A percentile compares a stretch with the other conserved stretches of the same genome.
phyloP scores from a whole-genome alignment of 495 filamentous ascomycete genomes.

The Aspergillus bertholletiae region DNA sequence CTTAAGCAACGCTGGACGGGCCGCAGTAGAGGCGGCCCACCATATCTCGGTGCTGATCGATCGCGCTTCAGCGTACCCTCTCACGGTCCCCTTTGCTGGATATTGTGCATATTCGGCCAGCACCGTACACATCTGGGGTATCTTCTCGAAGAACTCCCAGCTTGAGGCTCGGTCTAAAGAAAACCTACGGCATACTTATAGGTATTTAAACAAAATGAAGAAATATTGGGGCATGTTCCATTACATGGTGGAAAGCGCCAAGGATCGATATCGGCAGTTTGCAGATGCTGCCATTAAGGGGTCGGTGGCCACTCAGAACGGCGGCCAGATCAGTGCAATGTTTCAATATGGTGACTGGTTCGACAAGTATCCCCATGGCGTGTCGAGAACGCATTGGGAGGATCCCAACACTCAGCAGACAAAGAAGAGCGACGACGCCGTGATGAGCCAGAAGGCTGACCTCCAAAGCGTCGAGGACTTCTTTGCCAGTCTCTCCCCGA shows the following conservation, averaged over 20 bases:
- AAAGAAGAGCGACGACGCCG: constrained; percentile 73
- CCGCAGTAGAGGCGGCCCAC: constrained; percentile 84
- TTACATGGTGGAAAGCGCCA: constrained; percentile 90
- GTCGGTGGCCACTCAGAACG: constrained; percentile 48
- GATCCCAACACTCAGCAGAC: constrained; percentile 67
- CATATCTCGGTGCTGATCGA: constrained; percentile 81
- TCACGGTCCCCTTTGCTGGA: constrained; percentile 87
- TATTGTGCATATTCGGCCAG: constrained; percentile 93
- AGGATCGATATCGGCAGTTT: constrained; percentile 82
- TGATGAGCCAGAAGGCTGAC: constrained; percentile 80
- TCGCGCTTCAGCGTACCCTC: constrained; percentile 71
- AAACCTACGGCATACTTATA: constrained; percentile 84
- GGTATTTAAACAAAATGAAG: constrained; percentile 91
- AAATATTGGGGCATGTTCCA: constrained; percentile 98
- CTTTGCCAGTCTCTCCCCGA: constrained; percentile 77
- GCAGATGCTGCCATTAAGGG: constrained; percentile 65
- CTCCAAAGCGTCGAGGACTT: constrained; percentile 94
- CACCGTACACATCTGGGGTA: constrained; percentile 87
- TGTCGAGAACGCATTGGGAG: constrained; percentile 78
- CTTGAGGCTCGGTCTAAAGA: constrained; percentile 77
- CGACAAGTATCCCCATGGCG: constrained; percentile 88
- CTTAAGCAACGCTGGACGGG: constrained; percentile 67
- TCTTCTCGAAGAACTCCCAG: constrained; percentile 76
- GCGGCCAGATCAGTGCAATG: constrained; percentile 52
- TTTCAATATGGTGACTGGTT: constrained; percentile 99